Percentiles rank a stretch among this genome's conserved stretches.
Conservation (phyloP, 306 rosid genomes). For the Begonia fuchsioides region DNA sequence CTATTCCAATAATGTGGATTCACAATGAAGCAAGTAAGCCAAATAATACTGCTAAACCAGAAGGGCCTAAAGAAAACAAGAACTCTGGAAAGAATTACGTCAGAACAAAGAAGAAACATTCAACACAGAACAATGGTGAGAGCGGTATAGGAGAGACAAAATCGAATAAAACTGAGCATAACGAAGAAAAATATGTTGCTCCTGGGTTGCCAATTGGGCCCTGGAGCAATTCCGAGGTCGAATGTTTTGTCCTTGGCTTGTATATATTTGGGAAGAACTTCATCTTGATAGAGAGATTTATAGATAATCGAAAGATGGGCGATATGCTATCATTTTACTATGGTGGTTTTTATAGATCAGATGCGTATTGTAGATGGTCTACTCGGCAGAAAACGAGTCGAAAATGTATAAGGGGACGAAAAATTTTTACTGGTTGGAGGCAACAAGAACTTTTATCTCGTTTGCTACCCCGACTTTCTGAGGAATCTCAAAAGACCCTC, state of each 20-base stretch:
- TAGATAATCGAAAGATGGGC: constrained; percentile 44
- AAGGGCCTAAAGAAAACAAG: constrained; percentile 13
- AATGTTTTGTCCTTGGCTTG: constrained; percentile 52
- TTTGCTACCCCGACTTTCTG: constrained; percentile 34
- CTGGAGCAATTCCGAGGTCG: constrained; percentile 53
- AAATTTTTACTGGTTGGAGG: constrained; percentile 51
- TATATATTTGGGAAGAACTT: constrained; percentile 68
- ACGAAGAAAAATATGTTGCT: constrained; percentile 16
- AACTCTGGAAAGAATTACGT: constrained; percentile 13
- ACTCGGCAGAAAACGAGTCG: constrained; percentile 34
- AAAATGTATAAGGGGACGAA: constrained; percentile 37
- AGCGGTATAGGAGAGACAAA: constrained; percentile 7
- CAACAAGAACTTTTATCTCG: constrained; percentile 56
- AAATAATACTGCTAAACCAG: constrained; percentile 12
- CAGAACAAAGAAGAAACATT: constrained; percentile 14
- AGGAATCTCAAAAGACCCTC: constrained; percentile 32
- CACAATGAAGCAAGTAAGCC: constrained; percentile 17
- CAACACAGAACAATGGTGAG: constrained; percentile 12
- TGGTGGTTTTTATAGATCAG: constrained; percentile 57
- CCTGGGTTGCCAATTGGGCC: constrained; percentile 26
- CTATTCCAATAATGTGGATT: constrained; percentile 35
- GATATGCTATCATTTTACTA: constrained; percentile 58
- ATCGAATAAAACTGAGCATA: constrained; percentile 7
- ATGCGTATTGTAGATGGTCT: constrained; percentile 51
- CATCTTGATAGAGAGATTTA: constrained; percentile 32